Evolutionary conservation across 306 rosid genomes (phyloP), one percentile per base, ranked within the genome.

Genomic region (Cicer bijugum): DNA sequence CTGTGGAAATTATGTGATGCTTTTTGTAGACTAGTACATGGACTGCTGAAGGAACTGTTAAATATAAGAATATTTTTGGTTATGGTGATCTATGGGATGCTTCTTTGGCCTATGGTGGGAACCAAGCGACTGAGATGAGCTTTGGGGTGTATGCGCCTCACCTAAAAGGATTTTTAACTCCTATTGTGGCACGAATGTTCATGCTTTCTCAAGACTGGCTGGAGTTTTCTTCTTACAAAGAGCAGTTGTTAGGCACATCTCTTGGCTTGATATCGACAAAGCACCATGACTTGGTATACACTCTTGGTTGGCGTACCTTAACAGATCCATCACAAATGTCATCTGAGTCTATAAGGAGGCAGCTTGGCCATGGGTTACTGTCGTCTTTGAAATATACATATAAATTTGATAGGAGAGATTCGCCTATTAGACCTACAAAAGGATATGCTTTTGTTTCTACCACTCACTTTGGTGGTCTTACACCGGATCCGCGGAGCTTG

Each of bases 41-140:
- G 96, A 87, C 88, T 11, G 58, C 84, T 73, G 97, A 94, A 86
- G 91, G 96, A 56, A 61, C 92, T 12, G 75, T 94, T 2, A 94
- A 89, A 85, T 84, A 86, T 66, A 94, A 88, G 77, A 94, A 91
- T 57, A 76, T 89, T 81, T 82, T 94, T 12, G 98, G 98, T 76
- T 88, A 89, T 86, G 98, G 91, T 56, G 98, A 94, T 82, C 17
- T 91, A 53, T 91, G 97, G 97, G 92, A 93, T 89, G 87, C 94
- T 78, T 91, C 96, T 77, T 60, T 93, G 87, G 98, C 92, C 47
- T 87, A 88, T 67, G 97, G 97, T 42, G 96, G 91, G 55, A 86
- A 80, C 74, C 92, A 89, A 82, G 85, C 92, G 17, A 88, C 94
- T 1, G 98, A 93, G 84, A 75, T 83, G 46, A 86, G 98, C 81